Evolutionary conservation across 805 yeast species (phyloP), one percentile per base, ranked within the genome.

Genomic region (Spathaspora boniae): DNA sequence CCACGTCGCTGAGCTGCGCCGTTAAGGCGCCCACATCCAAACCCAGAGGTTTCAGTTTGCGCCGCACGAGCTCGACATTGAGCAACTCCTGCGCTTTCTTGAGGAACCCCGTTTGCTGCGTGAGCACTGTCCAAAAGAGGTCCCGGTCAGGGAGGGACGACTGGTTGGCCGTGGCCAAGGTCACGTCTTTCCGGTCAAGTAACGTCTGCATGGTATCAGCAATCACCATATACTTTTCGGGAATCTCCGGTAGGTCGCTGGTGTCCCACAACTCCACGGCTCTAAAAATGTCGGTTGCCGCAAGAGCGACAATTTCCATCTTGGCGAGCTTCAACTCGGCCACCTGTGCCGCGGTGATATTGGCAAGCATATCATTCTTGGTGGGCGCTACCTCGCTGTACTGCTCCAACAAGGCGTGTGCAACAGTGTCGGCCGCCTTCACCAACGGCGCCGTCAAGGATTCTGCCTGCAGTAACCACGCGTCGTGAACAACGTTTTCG

Each of bases 131-230:
- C 80, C 80, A 76, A 37, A 48, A 58, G 1, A 28, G 17, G 1
- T 48, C 51, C 3, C 50, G 48, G 4, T 41, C 37, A 1, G 51
- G 27, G 6, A 4, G 6, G 4, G 11, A 3, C 3, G 28, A 20
- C 4, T 20, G 31, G 25, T 22, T 22, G 4, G 38, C 20, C 4
- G 37, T 23, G 1, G 33, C 33, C 4, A 20, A 24, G 25, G 29
- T 34, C 6, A 48, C 32, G 30, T 52, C 61, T 18, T 50, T 42
- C 31, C 68, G 56, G 25, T 70, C 74, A 9, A 74, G 34, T n/a
- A 65, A 52, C 0, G 64, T 60, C 36, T 74, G 69, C 15, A 70
- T 49, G 34, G 65, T 68, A 20, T 72, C 74, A 1, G 70, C 61
- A 7, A 70, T 71, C 36, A 59, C 38, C 54, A 74, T 53, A 29